Conservation (phyloP, 176 grass and related monocot genomes). For the Puccinellia tenuiflora region DNA sequence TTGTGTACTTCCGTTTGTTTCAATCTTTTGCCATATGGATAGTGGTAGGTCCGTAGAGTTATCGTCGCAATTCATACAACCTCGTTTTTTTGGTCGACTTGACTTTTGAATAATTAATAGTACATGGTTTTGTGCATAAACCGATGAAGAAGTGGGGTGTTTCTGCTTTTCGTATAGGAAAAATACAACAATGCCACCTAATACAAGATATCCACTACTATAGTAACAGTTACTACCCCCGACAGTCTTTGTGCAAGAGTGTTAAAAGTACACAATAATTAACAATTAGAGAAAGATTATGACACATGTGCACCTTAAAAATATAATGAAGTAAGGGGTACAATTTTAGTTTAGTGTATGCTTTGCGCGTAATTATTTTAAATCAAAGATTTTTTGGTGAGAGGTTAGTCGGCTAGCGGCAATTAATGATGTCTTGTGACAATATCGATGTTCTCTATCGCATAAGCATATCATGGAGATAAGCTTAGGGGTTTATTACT, state of each 20-base stretch:
- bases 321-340: not conserved
- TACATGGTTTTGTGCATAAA: too few relatives aligned
- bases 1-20: too few relatives aligned
- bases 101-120: too few relatives aligned
- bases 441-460: not conserved
- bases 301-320: not conserved
- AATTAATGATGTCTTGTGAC: not conserved
- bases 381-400: not conserved
- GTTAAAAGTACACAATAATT: not conserved
- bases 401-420: not conserved
- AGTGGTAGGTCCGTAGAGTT: too few relatives aligned
- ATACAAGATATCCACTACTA: conserved; percentile 14
- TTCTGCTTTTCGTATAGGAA: too few relatives aligned
- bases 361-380: not conserved
- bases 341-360: not conserved
- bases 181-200: not conserved
- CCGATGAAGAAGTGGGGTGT: accelerated
- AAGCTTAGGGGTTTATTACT: not conserved
- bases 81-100: too few relatives aligned
- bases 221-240: not conserved
- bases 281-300: not conserved
- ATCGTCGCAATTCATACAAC: too few relatives aligned
- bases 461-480: not conserved
- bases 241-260: too few relatives aligned
- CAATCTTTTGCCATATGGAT: too few relatives aligned